Evolutionary conservation across 352 stramenopile genomes (phyloP), one percentile per base, ranked within the genome.

Genomic region (Pilasporangium apinafurcum): DNA sequence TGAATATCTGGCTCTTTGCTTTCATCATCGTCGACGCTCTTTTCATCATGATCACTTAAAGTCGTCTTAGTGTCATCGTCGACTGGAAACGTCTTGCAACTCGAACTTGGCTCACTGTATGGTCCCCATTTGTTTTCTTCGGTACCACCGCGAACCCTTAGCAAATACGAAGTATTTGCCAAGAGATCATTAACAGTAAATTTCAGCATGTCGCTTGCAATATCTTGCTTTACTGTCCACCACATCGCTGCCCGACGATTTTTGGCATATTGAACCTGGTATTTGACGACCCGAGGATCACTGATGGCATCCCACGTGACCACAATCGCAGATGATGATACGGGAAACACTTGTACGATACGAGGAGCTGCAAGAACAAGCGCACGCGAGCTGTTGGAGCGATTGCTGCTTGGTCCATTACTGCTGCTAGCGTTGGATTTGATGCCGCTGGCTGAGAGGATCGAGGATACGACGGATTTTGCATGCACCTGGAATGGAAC

Each of bases 181-280:
- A 62, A 47, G 24, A 92, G 63, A 16, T 86, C 70, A 8, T 53
- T 53, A 10, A 95, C 49, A 1, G 62, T 69, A 26, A 65, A 77
- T 37, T 74, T 75, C 3, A 78, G 58, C 18, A 62, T 87, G 17
- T 86, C 61, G 1, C 49, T 53, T 2, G 38, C 42, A 29, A 95
- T 67, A 17, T 92, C 79, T 13, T 83, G 59, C 37, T 85, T 89
- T 1, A 80, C 57, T 20, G 61, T 90, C 68, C 69, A 81, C 83
- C 83, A 92, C 56, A 90, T 83, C 6, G 78, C 72, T 5, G 80
- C 67, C 18, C 92, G 51, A 4, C 76, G 66, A 37, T 92, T 88
- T 53, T 89, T 91, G 0, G 65, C 61, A 36, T 84, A 92, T 50
- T 95, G 83, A 31, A 95, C 67, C 27, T 90, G 75, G 52, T 92